A percentile compares a stretch with the other conserved stretches of the same genome.
Conservation (phyloP, 148 eudicot species). For the Persicaria maculosa region DNA sequence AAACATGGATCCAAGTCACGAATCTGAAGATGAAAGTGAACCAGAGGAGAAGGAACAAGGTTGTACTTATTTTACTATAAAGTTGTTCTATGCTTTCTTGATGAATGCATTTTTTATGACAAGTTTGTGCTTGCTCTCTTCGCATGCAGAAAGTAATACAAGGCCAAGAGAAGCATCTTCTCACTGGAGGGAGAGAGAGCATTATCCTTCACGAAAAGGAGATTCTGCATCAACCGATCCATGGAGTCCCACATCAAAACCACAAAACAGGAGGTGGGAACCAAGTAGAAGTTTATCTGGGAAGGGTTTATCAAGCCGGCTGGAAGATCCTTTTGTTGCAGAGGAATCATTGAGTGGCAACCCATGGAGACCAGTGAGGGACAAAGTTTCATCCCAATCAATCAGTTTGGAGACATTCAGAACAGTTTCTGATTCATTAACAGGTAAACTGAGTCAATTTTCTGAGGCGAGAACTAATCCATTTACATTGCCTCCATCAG, state of each 20-base stretch:
- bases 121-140: not conserved
- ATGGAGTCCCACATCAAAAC: constrained; percentile 47
- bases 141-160: constrained; percentile 38
- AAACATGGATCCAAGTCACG: constrained; percentile 50
- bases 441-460: constrained; percentile 23
- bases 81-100: not conserved
- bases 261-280: constrained; percentile 46
- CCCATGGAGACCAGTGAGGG: constrained; percentile 43
- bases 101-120: not conserved
- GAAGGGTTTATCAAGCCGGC: constrained; percentile 34
- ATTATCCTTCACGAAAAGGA: constrained; percentile 52
- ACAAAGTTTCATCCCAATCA: constrained; percentile 27
- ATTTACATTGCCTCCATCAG: constrained; percentile 28
- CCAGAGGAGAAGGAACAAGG: constrained; percentile 16
- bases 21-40: constrained; percentile 53
- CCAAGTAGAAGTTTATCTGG: constrained; percentile 31
- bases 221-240: constrained; percentile 45
- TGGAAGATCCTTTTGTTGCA: constrained; percentile 28
- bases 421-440: constrained; percentile 25
- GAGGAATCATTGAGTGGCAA: constrained; percentile 31
- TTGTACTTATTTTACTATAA: not conserved
- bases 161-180: constrained; percentile 43
- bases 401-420: constrained; percentile 33
- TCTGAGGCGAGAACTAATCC: constrained; percentile 29
- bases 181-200: constrained; percentile 50